A percentile compares a stretch with the other conserved stretches of the same genome.
Conservation (phyloP, 2,329 filamentous ascomycete genomes). For the Neospermospora avenae region DNA sequence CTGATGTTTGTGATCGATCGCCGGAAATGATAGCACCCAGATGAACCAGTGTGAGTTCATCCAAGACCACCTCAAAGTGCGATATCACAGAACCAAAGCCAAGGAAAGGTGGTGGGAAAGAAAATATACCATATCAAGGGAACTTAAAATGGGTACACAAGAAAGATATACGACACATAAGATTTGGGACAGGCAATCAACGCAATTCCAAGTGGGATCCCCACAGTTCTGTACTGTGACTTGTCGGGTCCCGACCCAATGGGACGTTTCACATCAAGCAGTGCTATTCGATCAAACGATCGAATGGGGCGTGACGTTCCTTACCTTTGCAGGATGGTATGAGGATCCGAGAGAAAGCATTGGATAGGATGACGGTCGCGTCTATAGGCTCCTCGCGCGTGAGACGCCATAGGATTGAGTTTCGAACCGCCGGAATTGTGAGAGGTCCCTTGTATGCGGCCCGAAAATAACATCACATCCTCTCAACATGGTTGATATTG, state of each 20-base stretch:
- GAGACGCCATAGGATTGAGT: slow-evolving; percentile 4
- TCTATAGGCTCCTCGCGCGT: slow-evolving; percentile 2
- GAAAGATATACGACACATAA: not conserved
- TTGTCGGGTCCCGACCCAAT: not conserved
- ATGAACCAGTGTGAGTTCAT: no score
- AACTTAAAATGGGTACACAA: not conserved
- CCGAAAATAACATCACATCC: not conserved
- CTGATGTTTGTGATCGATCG: no score
- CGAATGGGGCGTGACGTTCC: not conserved
- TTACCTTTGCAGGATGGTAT: not conserved
- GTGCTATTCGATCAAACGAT: not conserved
- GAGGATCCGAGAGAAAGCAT: not conserved
- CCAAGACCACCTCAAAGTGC: no score
- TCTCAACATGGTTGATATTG: not conserved
- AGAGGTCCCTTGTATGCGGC: slow-evolving; percentile 3
- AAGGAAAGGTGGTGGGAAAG: not conserved
- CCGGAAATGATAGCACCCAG: no score
- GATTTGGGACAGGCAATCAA: not conserved
- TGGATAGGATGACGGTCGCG: slow-evolving; percentile 5
- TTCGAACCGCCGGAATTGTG: not conserved
- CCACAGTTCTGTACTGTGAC: slow-evolving; percentile 1
- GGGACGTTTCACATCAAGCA: slow-evolving; percentile 2
- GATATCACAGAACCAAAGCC: not conserved
- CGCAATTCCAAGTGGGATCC: not conserved
- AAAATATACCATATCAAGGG: not conserved